Evolutionary conservation across 768 basidiomycete species (phyloP).

Genomic region (Lactifluus pinguis): DNA sequence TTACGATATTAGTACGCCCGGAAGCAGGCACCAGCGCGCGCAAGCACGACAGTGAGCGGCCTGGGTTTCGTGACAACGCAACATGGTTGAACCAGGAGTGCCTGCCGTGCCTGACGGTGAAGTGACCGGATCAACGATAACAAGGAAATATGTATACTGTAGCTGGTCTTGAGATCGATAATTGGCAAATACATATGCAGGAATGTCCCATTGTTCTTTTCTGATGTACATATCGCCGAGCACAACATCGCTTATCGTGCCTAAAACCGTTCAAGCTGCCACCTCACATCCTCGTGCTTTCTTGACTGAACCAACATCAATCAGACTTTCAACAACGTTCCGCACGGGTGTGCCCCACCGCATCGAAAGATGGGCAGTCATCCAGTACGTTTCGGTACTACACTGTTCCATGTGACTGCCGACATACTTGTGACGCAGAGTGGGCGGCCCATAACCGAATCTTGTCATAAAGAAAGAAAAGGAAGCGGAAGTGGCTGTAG

Average conservation of each 20-base stretch:
- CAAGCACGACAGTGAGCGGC: too few species aligned
- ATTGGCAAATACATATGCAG: too few species aligned
- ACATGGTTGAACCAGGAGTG: too few species aligned
- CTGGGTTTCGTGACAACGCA: too few species aligned
- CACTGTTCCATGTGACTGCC: conserved; percentile 42
- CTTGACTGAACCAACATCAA: background rate
- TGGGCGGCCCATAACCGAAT: conserved; percentile 9
- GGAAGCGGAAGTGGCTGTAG: too few species aligned
- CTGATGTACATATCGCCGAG: background rate
- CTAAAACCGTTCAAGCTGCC: conserved; percentile 36
- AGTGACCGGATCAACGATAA: too few species aligned
- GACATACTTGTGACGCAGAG: conserved; percentile 20
- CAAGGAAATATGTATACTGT: too few species aligned
- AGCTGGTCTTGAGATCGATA: too few species aligned
- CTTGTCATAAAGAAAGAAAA: conserved; percentile 31
- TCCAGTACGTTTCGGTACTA: conserved; percentile 36
- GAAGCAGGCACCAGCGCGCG: too few species aligned
- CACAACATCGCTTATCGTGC: conserved; percentile 37
- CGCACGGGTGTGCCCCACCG: conserved; percentile 33
- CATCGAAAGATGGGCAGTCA: conserved; percentile 34
- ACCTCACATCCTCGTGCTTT: too few species aligned
- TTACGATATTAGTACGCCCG: too few species aligned
- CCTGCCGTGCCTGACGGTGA: too few species aligned
- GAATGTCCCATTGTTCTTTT: background rate
- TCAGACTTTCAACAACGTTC: conserved; percentile 23